Evolutionary conservation across 1,284 basidiomycete species (phyloP).

Genomic region (Cystobasidiaceae sp.): DNA sequence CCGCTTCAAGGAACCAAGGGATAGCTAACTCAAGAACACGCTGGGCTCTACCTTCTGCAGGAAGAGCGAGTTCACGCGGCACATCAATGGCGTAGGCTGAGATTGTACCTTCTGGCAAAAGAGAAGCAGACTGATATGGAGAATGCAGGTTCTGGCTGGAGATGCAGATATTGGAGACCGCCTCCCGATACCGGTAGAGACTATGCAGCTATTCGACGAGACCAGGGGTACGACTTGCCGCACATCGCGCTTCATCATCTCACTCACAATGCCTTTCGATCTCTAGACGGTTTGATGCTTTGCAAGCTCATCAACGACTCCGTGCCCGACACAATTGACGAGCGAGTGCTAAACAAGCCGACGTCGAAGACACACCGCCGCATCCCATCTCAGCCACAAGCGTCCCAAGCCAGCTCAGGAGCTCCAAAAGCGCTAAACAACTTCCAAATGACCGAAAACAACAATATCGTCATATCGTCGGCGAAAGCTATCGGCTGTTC

Average conservation of each 20-base stretch:
- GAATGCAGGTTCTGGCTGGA: constrained; percentile 73
- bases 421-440: constrained; percentile 59
- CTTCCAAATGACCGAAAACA: constrained; percentile 99
- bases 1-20: neutral
- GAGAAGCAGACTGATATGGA: neutral
- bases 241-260: neutral
- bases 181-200: constrained; percentile 91
- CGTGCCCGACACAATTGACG: constrained; percentile 97
- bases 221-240: constrained; percentile 55
- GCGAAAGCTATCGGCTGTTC: constrained; percentile 97
- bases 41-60: neutral
- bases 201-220: constrained; percentile 99
- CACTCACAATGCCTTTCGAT: no score
- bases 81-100: constrained; percentile 77
- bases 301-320: constrained; percentile 99
- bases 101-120: neutral
- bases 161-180: constrained; percentile 77
- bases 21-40: neutral
- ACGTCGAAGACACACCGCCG: constrained; percentile 54
- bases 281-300: constrained; percentile 79
- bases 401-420: constrained; percentile 32
- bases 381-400: constrained; percentile 36
- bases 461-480: constrained; percentile 98
- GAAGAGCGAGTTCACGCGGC: constrained; percentile 82
- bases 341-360: constrained; percentile 91